Conservation (phyloP, 768 basidiomycete species). For the Macrocybe gigantea region DNA sequence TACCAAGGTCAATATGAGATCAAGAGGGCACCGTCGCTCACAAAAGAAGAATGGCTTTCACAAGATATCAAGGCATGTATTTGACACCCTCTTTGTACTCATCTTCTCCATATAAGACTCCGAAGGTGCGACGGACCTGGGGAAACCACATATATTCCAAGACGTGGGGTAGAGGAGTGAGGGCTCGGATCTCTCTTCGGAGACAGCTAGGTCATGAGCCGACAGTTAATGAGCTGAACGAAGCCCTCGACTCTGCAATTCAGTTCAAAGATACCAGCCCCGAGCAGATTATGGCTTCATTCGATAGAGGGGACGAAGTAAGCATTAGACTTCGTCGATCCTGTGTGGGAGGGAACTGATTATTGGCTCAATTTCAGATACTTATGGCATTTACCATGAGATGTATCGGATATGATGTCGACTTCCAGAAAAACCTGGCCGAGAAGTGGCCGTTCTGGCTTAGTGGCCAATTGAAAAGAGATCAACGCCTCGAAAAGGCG, state of each 20-base stretch:
- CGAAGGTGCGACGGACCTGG: slow-evolving; percentile 20
- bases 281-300: slow-evolving; percentile 21
- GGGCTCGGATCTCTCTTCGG: slow-evolving; percentile 23
- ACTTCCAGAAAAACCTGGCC: slow-evolving; percentile 26
- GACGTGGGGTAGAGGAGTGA: slow-evolving; percentile 18
- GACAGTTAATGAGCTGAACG: background rate
- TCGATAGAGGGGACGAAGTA: slow-evolving; percentile 26
- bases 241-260: background rate
- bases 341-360: background rate
- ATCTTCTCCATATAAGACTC: background rate
- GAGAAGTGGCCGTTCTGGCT: slow-evolving; percentile 14
- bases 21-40: slow-evolving; percentile 4
- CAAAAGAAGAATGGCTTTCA: slow-evolving; percentile 8
- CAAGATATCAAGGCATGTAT: slow-evolving; percentile 2
- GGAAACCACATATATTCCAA: slow-evolving; percentile 17
- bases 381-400: slow-evolving; percentile 33
- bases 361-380: slow-evolving; percentile 10
- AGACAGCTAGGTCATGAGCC: slow-evolving; percentile 15
- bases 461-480: too few relatives aligned
- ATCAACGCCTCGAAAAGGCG: too few relatives aligned
- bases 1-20: slow-evolving; percentile 13
- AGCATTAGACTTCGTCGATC: background rate
- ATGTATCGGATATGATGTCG: slow-evolving; percentile 32
- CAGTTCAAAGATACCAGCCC: slow-evolving; percentile 11
- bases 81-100: background rate